Evolutionary conservation across 1,284 basidiomycete genomes (phyloP).

Genomic region (Leucoagaricus sp.): DNA sequence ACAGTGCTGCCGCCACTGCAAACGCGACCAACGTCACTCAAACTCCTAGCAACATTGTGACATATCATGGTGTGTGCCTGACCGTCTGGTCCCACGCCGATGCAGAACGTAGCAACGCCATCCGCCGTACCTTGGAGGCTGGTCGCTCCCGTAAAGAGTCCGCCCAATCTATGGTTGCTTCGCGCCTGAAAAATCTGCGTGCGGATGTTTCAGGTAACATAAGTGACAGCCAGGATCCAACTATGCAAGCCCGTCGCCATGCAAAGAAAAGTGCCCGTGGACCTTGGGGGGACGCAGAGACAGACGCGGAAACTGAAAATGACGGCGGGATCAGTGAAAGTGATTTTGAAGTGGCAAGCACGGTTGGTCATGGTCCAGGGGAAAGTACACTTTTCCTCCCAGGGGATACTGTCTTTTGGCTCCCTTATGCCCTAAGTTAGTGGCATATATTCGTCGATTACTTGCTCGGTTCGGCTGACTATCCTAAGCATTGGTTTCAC

Average conservation of each 20-base stretch:
- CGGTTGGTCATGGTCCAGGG: conserved; percentile 75
- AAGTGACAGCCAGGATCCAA: conserved; percentile 49
- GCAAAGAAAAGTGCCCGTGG: conserved; percentile 59
- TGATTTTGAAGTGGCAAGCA: conserved; percentile 78
- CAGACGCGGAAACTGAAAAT: conserved; percentile 72
- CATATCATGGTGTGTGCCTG: conserved; percentile 88
- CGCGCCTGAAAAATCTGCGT: conserved; percentile 64
- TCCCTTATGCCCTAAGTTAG: conserved; percentile 88
- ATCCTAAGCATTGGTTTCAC: conserved; percentile 75
- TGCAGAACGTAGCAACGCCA: conserved; percentile 78
- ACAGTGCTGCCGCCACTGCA: conserved; percentile 39
- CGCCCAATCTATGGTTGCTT: conserved; percentile 67
- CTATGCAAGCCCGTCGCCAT: conserved; percentile 52
- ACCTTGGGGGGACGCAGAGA: conserved; percentile 78
- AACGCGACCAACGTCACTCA: conserved; percentile 39
- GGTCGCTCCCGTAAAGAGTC: conserved; percentile 77
- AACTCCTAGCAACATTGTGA: conserved; percentile 50
- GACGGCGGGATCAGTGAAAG: conserved; percentile 78
- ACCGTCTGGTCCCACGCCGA: conserved; percentile 96
- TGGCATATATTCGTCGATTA: conserved; percentile 20
- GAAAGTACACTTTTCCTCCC: conserved; percentile 86
- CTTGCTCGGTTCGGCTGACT: not conserved
- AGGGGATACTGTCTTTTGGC: conserved; percentile 89
- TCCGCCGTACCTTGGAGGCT: conserved; percentile 79
- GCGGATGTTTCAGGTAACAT: conserved; percentile 48